A percentile compares a stretch with the other conserved stretches of the same genome.
phyloP scores from a whole-genome alignment of 768 basidiomycete genomes.

The Amanita molliuscula region DNA sequence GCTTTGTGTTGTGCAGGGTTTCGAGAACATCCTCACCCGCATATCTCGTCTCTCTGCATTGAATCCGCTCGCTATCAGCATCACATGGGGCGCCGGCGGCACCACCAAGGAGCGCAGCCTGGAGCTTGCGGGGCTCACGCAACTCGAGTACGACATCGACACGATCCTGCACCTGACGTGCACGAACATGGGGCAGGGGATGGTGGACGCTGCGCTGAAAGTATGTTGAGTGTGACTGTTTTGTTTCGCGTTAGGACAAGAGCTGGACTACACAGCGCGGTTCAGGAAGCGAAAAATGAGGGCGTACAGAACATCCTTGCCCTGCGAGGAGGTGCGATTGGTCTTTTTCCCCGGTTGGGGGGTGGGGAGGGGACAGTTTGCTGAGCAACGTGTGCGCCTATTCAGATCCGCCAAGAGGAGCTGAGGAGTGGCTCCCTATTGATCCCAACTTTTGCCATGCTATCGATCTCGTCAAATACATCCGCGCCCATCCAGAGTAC shows the following conservation, averaged over 20 bases:
- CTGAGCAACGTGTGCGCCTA: background rate
- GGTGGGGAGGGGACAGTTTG: too few species aligned
- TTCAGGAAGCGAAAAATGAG: conserved; percentile 63
- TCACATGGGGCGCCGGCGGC: conserved; percentile 98
- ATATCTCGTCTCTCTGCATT: conserved; percentile 74
- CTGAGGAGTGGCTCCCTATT: conserved; percentile 86
- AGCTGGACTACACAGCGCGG: conserved; percentile 1
- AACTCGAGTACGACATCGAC: conserved; percentile 66
- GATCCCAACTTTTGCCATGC: conserved; percentile 80
- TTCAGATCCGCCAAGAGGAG: conserved; percentile 84
- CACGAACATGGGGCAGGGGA: conserved; percentile 89
- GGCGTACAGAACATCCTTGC: conserved; percentile 89
- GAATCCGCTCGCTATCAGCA: conserved; percentile 74
- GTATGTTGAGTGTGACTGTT: conserved; percentile 30
- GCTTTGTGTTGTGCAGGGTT: too few species aligned
- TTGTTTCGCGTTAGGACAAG: background rate
- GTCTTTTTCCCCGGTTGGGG: too few species aligned
- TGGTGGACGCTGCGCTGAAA: conserved; percentile 76
- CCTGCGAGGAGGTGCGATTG: conserved; percentile 82
- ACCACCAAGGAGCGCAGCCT: conserved; percentile 81
- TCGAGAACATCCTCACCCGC: conserved; percentile 83
- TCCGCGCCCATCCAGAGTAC: conserved; percentile 67
- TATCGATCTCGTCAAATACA: conserved; percentile 85
- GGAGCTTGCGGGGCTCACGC: conserved; percentile 74
- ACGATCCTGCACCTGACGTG: conserved; percentile 93